Evolutionary conservation across 768 basidiomycete species (phyloP), one percentile per base, ranked within the genome.

Genomic region (Hygrophoropsis aurantiaca): DNA sequence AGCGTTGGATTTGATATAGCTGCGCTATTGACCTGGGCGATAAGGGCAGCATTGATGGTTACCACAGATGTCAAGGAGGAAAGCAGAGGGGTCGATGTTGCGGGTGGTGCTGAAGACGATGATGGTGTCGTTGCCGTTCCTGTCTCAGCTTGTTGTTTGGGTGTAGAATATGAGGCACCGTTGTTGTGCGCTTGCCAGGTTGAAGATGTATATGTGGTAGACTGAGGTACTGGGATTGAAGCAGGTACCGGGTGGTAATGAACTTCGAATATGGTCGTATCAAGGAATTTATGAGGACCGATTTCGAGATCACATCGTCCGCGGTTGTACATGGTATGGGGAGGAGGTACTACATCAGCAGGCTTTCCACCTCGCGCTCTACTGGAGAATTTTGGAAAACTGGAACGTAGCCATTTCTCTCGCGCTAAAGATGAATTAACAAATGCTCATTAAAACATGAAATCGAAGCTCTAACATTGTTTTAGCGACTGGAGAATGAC

Each of bases 261-360:
- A 8, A 86, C 84, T 65, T 91, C 87, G 52, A 81, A 89, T 49
- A 92, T 70, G 0, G 76, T 71, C 0, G 87, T 89, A 19, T 83
- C 79, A 26, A 70, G 58, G 56, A 91, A 91, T 21, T 72, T 67
- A 61, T 89, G 87, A 11, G 90, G 90, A 5, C 89, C 90, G 25
- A 92, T 80, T 55, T 80, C 74, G 30, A 93, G 63, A 45, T 84
- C 79, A 60, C 83, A 90, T 58, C 73, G 79, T 37, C 87, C 87
- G 27, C 84, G 73, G 25, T 72, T 73, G 53, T 80, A 79, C 45
- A 83, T 77, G 1, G 78, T 83, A 58, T 89, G 85, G 0, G 85
- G 81, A 3, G 85, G 85, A 33, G 80, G 81, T 20, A 68, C 60
- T 18, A 74, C 68, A 42, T 78, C 74, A 0, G 74, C 60, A n/a